A percentile compares a stretch with the other conserved stretches of the same genome.
Conservation (phyloP, 1,284 basidiomycete genomes). For the Omphalotus olearius region DNA sequence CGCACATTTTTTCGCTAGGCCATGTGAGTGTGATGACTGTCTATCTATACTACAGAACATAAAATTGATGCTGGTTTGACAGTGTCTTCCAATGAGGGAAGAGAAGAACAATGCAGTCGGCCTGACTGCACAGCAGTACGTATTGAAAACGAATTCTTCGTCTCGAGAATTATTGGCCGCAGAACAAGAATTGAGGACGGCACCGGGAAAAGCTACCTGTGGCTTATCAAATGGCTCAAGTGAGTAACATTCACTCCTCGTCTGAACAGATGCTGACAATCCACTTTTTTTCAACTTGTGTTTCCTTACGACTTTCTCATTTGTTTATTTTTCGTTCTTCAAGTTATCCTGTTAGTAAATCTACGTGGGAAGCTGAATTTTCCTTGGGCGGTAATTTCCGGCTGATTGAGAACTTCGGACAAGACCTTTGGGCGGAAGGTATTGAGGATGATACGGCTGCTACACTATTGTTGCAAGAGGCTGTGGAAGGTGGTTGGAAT, state of each 20-base stretch:
- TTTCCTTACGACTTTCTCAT: constrained; percentile 7
- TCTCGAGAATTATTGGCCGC: constrained; percentile 28
- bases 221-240: constrained; percentile 37
- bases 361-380: constrained; percentile 34
- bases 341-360: constrained; percentile 31
- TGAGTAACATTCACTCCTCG: too few species aligned
- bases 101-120: constrained; percentile 3
- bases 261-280: too few species aligned
- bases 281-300: too few species aligned
- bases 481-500: constrained; percentile 28
- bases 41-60: neutral
- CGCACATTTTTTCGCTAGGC: neutral
- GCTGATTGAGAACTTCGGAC: constrained; percentile 26
- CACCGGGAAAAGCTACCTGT: constrained; percentile 18
- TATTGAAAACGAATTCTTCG: constrained; percentile 23
- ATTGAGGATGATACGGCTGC: constrained; percentile 19
- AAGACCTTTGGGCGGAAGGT: constrained; percentile 24
- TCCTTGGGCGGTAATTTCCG: constrained; percentile 23
- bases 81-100: neutral
- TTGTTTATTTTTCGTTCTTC: neutral
- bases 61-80: neutral
- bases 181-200: constrained; percentile 20
- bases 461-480: constrained; percentile 27
- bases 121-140: constrained; percentile 1
- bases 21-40: neutral